Evolutionary conservation across 2,329 filamentous ascomycete genomes (phyloP), one percentile per base, ranked within the genome.

Genomic region (Hymenoscyphus linearis): DNA sequence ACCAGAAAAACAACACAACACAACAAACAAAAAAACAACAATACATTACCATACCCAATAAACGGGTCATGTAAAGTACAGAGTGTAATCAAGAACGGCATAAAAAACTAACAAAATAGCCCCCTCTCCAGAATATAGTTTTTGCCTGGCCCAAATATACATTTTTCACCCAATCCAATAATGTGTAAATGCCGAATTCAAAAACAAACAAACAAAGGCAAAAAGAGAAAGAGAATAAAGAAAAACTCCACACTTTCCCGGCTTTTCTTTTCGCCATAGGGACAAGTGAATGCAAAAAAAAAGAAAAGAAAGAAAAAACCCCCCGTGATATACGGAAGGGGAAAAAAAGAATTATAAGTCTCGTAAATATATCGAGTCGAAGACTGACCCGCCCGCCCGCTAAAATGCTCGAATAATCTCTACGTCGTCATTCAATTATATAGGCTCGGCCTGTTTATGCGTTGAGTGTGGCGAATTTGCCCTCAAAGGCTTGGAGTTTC

Each of bases 401-500:
- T 59, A 59, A 59, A 54, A 37, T 53, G 40, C 34, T 25, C 34
- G 26, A 25, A 53, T 53, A 59, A 26, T 36, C 22, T 37, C 35
- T 52, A 22, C 22, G 6, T 53, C 31, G 22, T 26, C 31, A 12
- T 47, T 25, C 40, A 13, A 47, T 55, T 55, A 10, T 55, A 10
- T 60, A 35, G n/a, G 13, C 44, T 27, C 40, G 31, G 18, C 26
- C 31, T 18, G 54, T 57, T 69, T 44, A 69, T 7, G 67, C 64
- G 14, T 60, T 60, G 35, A 72, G 65, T 22, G 65, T 63, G 40
- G 67, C 69, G 56, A 73, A 73, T 64, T 65, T 60, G 16, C 65
- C 67, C 52, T 72, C 64, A 37, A 71, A 72, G 52, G 68, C 67
- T 52, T 63, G 62, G n/a, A 68, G 27, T 58, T 62, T 68, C 55